A percentile compares a stretch with the other conserved stretches of the same genome.
Evolutionary conservation across 768 basidiomycete species (phyloP).

Genomic region (Cyclocybe cylindracea): DNA sequence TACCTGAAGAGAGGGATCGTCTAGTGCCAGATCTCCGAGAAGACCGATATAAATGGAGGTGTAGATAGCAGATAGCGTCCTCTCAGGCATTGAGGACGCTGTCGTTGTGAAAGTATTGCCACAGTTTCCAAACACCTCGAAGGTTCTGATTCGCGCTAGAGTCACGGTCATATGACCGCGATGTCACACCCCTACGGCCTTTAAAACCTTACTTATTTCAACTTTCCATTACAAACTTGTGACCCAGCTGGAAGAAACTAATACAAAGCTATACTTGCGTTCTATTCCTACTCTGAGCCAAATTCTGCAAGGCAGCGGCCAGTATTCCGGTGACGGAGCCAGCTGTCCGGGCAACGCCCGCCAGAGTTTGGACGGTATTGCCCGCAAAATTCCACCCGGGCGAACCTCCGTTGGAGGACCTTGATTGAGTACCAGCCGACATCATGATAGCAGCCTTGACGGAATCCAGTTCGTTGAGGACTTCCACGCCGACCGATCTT

Average conservation of each 20-base stretch:
- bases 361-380: slow-evolving; percentile 46
- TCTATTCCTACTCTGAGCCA: slow-evolving; percentile 12
- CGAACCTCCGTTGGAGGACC: slow-evolving; percentile 5
- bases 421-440: slow-evolving; percentile 55
- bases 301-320: slow-evolving; percentile 26
- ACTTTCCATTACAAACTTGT: neutral
- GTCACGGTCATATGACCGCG: too few relatives aligned
- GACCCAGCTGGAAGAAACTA: neutral
- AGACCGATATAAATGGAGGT: slow-evolving; percentile 8
- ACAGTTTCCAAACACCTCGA: neutral
- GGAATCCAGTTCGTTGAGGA: slow-evolving; percentile 84
- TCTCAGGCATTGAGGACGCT: neutral
- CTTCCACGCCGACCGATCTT: slow-evolving; percentile 84
- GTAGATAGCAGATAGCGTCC: neutral
- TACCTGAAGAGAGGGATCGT: slow-evolving; percentile 13
- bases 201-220: neutral
- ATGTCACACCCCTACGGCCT: too few relatives aligned
- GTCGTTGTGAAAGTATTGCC: neutral
- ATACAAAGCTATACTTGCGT: neutral
- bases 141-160: too few relatives aligned
- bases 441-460: slow-evolving; percentile 87
- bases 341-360: slow-evolving; percentile 32
- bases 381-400: slow-evolving; percentile 40
- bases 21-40: slow-evolving; percentile 5
- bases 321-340: slow-evolving; percentile 27